These are phyloP conservation scores for Rhodocollybia butyracea DNA, from an alignment of 768 basidiomycete genomes.

Conservation along the genomic window DNA sequence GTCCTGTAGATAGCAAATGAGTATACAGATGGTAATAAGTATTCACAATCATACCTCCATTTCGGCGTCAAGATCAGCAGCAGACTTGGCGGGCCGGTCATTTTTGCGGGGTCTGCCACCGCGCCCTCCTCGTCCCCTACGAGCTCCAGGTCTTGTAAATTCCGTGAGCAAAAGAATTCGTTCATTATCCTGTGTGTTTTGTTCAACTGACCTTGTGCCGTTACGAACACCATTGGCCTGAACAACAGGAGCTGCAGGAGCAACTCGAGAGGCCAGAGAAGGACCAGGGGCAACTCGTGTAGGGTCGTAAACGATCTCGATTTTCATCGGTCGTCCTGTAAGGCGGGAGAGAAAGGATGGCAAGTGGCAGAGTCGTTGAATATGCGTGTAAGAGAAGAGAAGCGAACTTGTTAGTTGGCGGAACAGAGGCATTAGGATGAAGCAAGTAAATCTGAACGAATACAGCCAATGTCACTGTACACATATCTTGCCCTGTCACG, in stretches of 20 bases:
- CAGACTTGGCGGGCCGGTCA: conserved; percentile 74
- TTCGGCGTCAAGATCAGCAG: conserved; percentile 92
- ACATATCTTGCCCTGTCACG: conserved; percentile 18
- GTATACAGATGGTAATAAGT: neutral
- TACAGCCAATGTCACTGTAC: conserved; percentile 15
- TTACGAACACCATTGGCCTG: conserved; percentile 18
- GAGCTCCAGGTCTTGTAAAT: conserved; percentile 23
- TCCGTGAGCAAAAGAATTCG: neutral
- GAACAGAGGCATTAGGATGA: conserved; percentile 36
- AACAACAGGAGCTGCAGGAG: conserved; percentile 42
- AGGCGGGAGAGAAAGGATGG: conserved; percentile 30
- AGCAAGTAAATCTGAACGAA: conserved; percentile 40
- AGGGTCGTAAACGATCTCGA: conserved; percentile 89
- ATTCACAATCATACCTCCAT: conserved; percentile 73
- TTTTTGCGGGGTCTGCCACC: conserved; percentile 41
- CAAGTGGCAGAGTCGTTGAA: conserved; percentile 18
- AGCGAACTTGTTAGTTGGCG: conserved; percentile 41
- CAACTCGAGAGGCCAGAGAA: conserved; percentile 81
- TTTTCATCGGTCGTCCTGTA: conserved; percentile 20
- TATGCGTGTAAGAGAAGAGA: conserved; percentile 30
- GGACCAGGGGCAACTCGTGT: conserved; percentile 50
- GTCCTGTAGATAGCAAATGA: neutral
- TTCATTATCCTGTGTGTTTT: neutral
- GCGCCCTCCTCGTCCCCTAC: conserved; percentile 47
- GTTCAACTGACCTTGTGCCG: conserved; percentile 26